Conservation (phyloP, 768 basidiomycete genomes). For the Suillus tomentosus region DNA sequence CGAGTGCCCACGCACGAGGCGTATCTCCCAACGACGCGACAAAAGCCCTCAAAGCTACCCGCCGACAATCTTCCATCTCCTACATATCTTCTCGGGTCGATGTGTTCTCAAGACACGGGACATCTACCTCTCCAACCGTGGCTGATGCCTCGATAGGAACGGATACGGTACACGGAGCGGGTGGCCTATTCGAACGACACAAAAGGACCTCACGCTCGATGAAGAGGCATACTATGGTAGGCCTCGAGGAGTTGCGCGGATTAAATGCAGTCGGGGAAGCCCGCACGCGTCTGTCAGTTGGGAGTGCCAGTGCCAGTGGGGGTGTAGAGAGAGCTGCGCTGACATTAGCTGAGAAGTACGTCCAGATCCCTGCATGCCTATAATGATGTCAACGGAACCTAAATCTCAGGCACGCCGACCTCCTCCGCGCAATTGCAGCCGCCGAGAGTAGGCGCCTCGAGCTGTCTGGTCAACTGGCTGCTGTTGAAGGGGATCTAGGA, state of each 20-base stretch:
- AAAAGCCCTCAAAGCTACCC: slow-evolving; percentile 12
- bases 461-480: slow-evolving; percentile 69
- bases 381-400: neutral
- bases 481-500: slow-evolving; percentile 72
- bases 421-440: slow-evolving; percentile 83
- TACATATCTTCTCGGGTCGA: slow-evolving; percentile 18
- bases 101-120: slow-evolving; percentile 3
- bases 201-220: slow-evolving; percentile 5
- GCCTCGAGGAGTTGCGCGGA: neutral
- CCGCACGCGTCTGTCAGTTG: too few relatives aligned
- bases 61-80: slow-evolving; percentile 32
- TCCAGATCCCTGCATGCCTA: slow-evolving; percentile 13
- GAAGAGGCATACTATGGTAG: slow-evolving; percentile 4
- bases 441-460: slow-evolving; percentile 86
- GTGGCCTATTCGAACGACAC: neutral
- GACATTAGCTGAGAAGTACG: slow-evolving; percentile 75
- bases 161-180: neutral
- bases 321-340: slow-evolving; percentile 40
- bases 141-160: neutral
- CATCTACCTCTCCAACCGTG: neutral
- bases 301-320: neutral
- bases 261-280: neutral
- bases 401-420: slow-evolving; percentile 69
- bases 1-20: neutral
- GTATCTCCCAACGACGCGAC: neutral